Percentiles rank a stretch among this genome's conserved stretches.
Evolutionary conservation across 371 early-diverging fungal species (phyloP).

Genomic region (Chytridium lagenaria): DNA sequence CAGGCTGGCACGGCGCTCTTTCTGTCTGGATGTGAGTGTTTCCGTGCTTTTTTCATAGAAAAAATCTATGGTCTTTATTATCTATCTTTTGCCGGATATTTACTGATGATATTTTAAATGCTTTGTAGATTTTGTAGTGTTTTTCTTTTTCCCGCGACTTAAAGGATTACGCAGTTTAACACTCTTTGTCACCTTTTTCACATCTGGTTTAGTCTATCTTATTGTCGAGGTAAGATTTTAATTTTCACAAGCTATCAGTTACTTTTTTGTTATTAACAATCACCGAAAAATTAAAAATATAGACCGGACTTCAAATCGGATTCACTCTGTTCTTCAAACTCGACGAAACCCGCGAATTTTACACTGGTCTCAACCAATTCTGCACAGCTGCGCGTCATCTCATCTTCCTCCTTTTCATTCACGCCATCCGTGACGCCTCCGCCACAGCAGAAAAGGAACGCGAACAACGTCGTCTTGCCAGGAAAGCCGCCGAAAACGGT

Average conservation of each 20-base stretch:
- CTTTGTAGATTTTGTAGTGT: constrained; percentile 26
- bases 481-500: background rate
- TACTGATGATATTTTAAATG: no score
- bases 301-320: constrained; percentile 30
- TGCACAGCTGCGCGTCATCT: constrained; percentile 22
- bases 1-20: constrained; percentile 32
- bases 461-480: background rate
- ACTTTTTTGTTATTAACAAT: background rate
- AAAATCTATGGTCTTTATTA: no score
- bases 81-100: no score
- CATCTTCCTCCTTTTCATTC: constrained; percentile 32
- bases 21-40: constrained; percentile 25
- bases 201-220: constrained; percentile 27
- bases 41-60: no score
- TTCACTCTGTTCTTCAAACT: constrained; percentile 21
- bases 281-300: background rate
- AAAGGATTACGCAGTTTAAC: background rate
- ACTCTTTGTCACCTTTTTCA: constrained; percentile 17
- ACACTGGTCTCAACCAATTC: constrained; percentile 20
- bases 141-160: constrained; percentile 25
- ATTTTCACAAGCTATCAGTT: background rate
- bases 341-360: background rate
- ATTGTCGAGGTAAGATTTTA: background rate
- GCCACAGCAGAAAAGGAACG: constrained; percentile 4
- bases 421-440: constrained; percentile 20